Percentiles rank a stretch among this genome's conserved stretches.
phyloP scores from a whole-genome alignment of 2,329 filamentous ascomycete genomes.

The Myriosclerotinia curreyana region DNA sequence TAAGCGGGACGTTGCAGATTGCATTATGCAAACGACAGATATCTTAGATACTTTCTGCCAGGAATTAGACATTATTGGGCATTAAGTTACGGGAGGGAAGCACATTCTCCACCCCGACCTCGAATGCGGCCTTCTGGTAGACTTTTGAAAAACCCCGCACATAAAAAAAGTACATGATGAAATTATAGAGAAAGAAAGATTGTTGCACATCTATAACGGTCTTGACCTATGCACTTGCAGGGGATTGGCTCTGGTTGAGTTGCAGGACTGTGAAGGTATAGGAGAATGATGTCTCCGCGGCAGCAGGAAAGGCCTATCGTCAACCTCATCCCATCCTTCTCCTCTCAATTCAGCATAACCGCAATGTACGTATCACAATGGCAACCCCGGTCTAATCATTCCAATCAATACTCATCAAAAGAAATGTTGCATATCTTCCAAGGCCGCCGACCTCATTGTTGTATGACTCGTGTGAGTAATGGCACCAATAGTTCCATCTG shows the following conservation, averaged over 20 bases:
- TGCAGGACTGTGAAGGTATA: background rate
- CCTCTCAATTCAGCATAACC: too few relatives aligned
- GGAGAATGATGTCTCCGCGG: background rate
- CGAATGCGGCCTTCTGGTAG: background rate
- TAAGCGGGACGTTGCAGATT: too few relatives aligned
- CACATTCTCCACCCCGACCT: background rate
- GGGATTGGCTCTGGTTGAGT: background rate
- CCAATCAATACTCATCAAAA: background rate
- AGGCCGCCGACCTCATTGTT: constrained; percentile 12
- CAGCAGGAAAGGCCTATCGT: background rate
- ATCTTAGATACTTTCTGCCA: background rate
- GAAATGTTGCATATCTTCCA: background rate
- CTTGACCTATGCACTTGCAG: constrained; percentile 1
- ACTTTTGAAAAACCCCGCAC: background rate
- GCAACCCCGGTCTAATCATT: too few relatives aligned
- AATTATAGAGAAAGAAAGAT: background rate
- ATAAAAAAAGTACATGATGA: background rate
- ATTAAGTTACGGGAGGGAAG: background rate
- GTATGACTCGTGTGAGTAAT: background rate
- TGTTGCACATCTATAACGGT: constrained; percentile 10
- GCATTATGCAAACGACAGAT: background rate
- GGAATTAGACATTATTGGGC: background rate
- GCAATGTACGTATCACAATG: background rate
- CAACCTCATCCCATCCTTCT: background rate
- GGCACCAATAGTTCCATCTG: background rate